Evolutionary conservation across 2,329 filamentous ascomycete genomes (phyloP).

Genomic region (Madurella fahalii): DNA sequence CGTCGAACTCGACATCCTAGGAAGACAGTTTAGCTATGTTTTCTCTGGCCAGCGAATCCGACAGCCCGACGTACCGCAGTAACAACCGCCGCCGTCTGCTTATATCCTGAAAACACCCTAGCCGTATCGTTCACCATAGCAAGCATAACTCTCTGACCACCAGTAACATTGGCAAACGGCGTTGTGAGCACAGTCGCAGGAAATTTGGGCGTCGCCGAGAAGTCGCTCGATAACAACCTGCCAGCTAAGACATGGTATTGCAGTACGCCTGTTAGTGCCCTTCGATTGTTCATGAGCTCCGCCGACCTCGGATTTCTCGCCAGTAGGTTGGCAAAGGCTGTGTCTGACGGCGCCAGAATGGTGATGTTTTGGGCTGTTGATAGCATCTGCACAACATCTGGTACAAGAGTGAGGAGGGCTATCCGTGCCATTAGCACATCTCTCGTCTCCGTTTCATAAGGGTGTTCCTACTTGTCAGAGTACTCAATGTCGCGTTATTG

Average conservation of each 20-base stretch:
- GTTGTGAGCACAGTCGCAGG: conserved; percentile 44
- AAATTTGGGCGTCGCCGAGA: conserved; percentile 33
- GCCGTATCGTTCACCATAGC: conserved; percentile 15
- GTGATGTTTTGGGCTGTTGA: conserved; percentile 43
- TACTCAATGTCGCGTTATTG: conserved; percentile 27
- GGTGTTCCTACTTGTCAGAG: conserved; percentile 20
- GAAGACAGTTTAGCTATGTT: background rate
- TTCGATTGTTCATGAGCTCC: conserved; percentile 40
- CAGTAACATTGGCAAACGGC: conserved; percentile 55
- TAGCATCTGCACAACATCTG: conserved; percentile 22
- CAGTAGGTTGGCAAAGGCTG: conserved; percentile 40
- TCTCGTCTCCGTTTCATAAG: background rate
- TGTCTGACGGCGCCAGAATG: conserved; percentile 53
- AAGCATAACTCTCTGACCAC: conserved; percentile 49
- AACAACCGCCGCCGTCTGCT: conserved; percentile 16
- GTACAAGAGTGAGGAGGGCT: conserved; percentile 28
- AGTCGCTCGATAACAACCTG: conserved; percentile 34
- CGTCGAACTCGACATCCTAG: conserved; percentile 39
- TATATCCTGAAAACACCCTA: conserved; percentile 20
- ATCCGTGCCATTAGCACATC: background rate
- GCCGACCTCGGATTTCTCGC: conserved; percentile 31
- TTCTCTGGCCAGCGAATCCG: background rate
- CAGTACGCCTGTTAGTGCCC: conserved; percentile 17
- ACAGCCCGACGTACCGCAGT: conserved; percentile 12
- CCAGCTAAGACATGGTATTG: conserved; percentile 56